Evolutionary conservation across 257 asterid species (phyloP), one percentile per base, ranked within the genome.

Genomic region (Ilex asprella): DNA sequence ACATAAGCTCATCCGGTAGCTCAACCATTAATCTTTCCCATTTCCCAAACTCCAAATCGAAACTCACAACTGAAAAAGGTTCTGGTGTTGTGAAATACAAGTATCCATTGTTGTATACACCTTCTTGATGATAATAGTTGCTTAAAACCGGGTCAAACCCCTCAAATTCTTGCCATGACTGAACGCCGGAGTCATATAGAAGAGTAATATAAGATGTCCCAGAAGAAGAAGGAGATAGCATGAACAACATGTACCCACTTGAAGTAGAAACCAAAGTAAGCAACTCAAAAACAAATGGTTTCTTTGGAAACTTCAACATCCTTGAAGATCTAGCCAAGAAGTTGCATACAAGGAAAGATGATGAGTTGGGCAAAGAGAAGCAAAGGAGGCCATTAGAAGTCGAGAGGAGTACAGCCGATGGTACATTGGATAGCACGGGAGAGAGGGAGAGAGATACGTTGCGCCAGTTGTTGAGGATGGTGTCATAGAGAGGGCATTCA

Each of bases 301-400:
- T 60, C 2, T 46, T 55, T 0, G 94, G 96, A 72, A 75, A 83
- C 14, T 66, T 74, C 8, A 88, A 75, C 3, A 71, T 68, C 54
- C 79, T 74, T 5, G 67, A 39, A 32, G 89, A 68, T 59, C 71
- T 35, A 15, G 67, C 64, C 54, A 88, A 61, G 51, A 78, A 80
- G 76, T 83, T 83, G 70, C 73, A 74, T 4, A 85, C 15, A 35
- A 78, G 1, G 70, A 85, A 85, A 41, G 67, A 69, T 10, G 78
- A 70, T n/a, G 79, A 71, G 31, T 7, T 32, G 0, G 80, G 72
- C 47, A 32, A 39, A 60, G 77, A 81, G 43, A 84, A 84, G 58
- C 91, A 86, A 5, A 84, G 84, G 30, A 81, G 85, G 63, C 87
- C 89, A 31, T 70, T 66, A 67, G 86, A 76, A 56, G 81, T 68